Conservation (phyloP, 2,329 filamentous ascomycete genomes). For the Paraphoma sp. region DNA sequence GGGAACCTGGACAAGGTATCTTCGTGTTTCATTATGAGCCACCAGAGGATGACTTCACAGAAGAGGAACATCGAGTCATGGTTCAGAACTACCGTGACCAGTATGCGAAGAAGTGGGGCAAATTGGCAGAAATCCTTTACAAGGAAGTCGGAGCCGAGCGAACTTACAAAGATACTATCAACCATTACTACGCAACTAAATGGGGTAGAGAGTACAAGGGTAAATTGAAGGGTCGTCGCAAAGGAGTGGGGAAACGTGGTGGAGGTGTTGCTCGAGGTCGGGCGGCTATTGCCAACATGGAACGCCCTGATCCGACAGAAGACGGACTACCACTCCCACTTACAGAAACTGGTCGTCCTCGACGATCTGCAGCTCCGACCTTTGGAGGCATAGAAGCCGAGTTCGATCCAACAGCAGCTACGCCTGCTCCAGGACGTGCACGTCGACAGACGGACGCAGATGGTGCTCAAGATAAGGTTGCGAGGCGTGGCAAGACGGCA, state of each 20-base stretch:
- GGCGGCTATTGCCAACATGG: constrained; percentile 63
- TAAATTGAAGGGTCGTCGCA: constrained; percentile 59
- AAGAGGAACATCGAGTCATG: constrained; percentile 73
- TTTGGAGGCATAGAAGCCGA: constrained; percentile 72
- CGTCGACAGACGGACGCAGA: constrained; percentile 43
- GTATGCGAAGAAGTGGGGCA: constrained; percentile 82
- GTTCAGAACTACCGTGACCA: constrained; percentile 75
- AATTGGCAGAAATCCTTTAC: constrained; percentile 70
- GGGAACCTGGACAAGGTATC: constrained; percentile 71
- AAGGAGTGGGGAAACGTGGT: constrained; percentile 36
- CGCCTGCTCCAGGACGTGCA: constrained; percentile 43
- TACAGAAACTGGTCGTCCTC: constrained; percentile 58
- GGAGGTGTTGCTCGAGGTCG: constrained; percentile 55
- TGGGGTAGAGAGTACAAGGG: constrained; percentile 78
- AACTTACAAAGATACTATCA: constrained; percentile 80
- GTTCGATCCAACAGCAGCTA: constrained; percentile 57
- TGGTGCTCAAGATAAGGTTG: constrained; percentile 43
- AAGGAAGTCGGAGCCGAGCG: constrained; percentile 59
- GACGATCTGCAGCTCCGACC: constrained; percentile 68
- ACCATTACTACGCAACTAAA: constrained; percentile 85
- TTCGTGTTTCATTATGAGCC: constrained; percentile 75
- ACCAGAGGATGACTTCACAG: constrained; percentile 75
- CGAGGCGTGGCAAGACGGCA: constrained; percentile 50
- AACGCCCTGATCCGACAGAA: constrained; percentile 48
- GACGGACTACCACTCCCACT: constrained; percentile 48